Conservation (phyloP, 495 filamentous ascomycete species). For the Amorphotheca resinae region DNA sequence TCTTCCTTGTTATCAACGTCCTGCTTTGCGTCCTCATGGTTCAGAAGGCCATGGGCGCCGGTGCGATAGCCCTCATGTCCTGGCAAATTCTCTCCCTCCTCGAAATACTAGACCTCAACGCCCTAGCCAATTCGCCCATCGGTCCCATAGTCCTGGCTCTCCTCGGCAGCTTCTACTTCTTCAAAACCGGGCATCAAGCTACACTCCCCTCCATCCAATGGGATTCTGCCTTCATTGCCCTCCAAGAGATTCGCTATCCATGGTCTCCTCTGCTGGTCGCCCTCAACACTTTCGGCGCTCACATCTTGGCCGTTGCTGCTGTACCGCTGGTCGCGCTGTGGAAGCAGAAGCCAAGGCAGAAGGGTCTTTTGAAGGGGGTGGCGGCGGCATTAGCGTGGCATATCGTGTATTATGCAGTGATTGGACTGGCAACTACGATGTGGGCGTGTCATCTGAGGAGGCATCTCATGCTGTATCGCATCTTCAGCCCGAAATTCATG, state of each 20-base stretch:
- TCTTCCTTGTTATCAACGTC: slow-evolving; percentile 70
- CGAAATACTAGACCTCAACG: slow-evolving; percentile 77
- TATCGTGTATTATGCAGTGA: slow-evolving; percentile 65
- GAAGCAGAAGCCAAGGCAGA: slow-evolving; percentile 54
- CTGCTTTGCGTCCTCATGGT: slow-evolving; percentile 62
- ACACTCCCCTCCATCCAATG: slow-evolving; percentile 82
- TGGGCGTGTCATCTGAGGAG: slow-evolving; percentile 68
- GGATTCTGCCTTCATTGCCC: slow-evolving; percentile 90
- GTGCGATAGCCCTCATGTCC: slow-evolving; percentile 62
- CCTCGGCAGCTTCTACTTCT: slow-evolving; percentile 84
- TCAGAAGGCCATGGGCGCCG: slow-evolving; percentile 89
- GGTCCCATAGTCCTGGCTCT: slow-evolving; percentile 76
- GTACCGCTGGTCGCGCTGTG: slow-evolving; percentile 77
- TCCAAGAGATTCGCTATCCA: slow-evolving; percentile 73
- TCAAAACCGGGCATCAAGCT: slow-evolving; percentile 96
- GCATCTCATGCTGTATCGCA: slow-evolving; percentile 95
- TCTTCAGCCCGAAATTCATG: slow-evolving; percentile 88
- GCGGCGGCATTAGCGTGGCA: slow-evolving; percentile 59
- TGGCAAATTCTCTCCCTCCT: slow-evolving; percentile 79
- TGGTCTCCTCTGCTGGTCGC: slow-evolving; percentile 73
- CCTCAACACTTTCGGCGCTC: slow-evolving; percentile 79
- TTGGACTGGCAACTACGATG: slow-evolving; percentile 71
- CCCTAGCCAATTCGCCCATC: slow-evolving; percentile 53
- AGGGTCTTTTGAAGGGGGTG: slow-evolving; percentile 52
- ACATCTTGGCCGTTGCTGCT: slow-evolving; percentile 66